These are phyloP conservation scores for Panus rudis DNA, from an alignment of 768 basidiomycete genomes.

Conservation along the genomic window DNA sequence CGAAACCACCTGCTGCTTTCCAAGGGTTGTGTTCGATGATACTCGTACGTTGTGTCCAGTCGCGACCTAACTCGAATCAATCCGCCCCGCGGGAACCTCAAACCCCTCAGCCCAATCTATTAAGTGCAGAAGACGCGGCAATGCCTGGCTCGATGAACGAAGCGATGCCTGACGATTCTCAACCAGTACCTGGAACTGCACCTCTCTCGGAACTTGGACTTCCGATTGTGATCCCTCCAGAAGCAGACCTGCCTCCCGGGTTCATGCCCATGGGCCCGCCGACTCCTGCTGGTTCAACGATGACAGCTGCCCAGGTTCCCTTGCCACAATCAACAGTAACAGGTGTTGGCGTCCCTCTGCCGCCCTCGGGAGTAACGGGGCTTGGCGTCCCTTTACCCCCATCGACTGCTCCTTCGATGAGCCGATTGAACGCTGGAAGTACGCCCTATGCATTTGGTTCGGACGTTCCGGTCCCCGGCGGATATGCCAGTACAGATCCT, in stretches of 20 bases:
- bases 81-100: conserved; percentile 20
- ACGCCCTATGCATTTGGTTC: conserved; percentile 15
- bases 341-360: too few species aligned
- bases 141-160: conserved; percentile 22
- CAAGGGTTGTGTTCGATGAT: not conserved
- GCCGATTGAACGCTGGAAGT: conserved; percentile 16
- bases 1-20: not conserved
- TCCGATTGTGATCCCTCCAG: conserved; percentile 20
- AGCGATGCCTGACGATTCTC: not conserved
- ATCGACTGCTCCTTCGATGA: conserved; percentile 22
- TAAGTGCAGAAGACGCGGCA: conserved; percentile 36
- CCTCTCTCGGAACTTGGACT: conserved; percentile 1
- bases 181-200: conserved; percentile 3
- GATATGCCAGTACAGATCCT: conserved; percentile 4
- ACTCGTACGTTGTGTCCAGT: conserved; percentile 16
- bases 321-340: too few species aligned
- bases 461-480: conserved; percentile 11
- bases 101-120: too few species aligned
- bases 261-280: conserved; percentile 27
- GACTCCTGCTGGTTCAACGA: conserved; percentile 11
- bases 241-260: conserved; percentile 29
- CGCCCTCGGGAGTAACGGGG: conserved; percentile 3
- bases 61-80: conserved; percentile 31
- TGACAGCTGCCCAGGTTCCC: conserved; percentile 3
- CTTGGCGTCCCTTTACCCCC: conserved; percentile 25